Conservation (phyloP, 768 basidiomycete species). For the Psilocybe cyanescens region DNA sequence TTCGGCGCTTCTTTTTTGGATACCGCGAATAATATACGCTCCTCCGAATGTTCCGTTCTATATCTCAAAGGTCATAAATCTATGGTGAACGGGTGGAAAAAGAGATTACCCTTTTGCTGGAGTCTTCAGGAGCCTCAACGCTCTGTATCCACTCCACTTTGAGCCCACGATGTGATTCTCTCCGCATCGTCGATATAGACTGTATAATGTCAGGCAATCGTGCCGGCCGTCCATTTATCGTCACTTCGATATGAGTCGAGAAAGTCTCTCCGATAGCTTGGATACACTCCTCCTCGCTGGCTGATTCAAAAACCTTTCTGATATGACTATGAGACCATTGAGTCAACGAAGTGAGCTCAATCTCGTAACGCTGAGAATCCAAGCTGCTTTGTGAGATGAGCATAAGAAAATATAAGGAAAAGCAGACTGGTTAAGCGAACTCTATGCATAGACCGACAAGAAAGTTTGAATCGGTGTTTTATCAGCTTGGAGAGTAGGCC, state of each 20-base stretch:
- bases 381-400: too few relatives aligned
- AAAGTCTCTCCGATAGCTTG: slow-evolving; percentile 51
- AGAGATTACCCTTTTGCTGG: slow-evolving; percentile 42
- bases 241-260: slow-evolving; percentile 39
- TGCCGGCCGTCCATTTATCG: slow-evolving; percentile 47
- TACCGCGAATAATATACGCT: slow-evolving; percentile 53
- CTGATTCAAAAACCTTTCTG: slow-evolving; percentile 51
- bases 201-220: slow-evolving; percentile 41
- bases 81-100: neutral
- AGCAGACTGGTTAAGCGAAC: neutral
- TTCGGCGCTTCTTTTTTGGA: slow-evolving; percentile 41
- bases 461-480: too few relatives aligned
- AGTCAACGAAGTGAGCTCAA: slow-evolving; percentile 42
- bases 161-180: slow-evolving; percentile 39
- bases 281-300: slow-evolving; percentile 43
- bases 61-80: neutral
- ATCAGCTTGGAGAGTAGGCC: too few relatives aligned
- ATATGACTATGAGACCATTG: slow-evolving; percentile 57
- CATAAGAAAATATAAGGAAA: too few relatives aligned
- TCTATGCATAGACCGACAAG: neutral
- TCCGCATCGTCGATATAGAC: slow-evolving; percentile 47
- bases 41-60: slow-evolving; percentile 56
- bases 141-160: slow-evolving; percentile 53
- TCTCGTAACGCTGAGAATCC: neutral
- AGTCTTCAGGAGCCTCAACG: slow-evolving; percentile 46